Evolutionary conservation across 2,329 filamentous ascomycete genomes (phyloP).

Genomic region (Thielaviopsis populi): DNA sequence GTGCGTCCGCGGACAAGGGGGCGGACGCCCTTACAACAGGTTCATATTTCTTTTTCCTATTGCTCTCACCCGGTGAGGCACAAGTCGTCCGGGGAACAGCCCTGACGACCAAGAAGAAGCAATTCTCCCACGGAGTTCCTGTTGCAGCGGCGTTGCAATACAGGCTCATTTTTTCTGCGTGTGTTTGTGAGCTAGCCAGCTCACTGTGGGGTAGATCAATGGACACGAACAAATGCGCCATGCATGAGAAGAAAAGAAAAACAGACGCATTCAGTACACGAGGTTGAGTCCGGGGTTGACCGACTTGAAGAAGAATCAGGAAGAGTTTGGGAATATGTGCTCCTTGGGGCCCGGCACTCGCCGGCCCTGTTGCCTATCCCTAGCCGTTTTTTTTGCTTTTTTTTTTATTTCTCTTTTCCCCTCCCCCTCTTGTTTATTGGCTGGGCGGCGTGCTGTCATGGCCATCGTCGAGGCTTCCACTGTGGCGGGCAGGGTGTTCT

Average conservation of each 20-base stretch:
- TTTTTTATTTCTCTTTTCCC: neutral
- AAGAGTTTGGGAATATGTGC: slow-evolving; percentile 12
- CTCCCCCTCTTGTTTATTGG: neutral
- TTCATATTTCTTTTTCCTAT: too few species aligned
- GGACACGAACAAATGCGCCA: neutral
- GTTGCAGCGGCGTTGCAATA: neutral
- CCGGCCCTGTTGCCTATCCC: neutral
- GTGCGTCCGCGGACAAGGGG: neutral
- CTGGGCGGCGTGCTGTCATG: neutral
- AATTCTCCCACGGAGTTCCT: neutral
- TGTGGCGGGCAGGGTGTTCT: neutral
- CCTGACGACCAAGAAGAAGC: neutral
- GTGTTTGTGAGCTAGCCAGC: neutral
- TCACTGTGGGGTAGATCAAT: neutral
- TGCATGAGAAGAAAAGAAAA: neutral
- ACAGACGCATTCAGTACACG: neutral
- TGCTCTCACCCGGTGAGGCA: neutral
- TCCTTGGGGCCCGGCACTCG: neutral
- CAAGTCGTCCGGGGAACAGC: neutral
- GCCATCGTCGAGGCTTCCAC: neutral
- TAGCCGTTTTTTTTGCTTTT: neutral
- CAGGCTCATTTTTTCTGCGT: neutral
- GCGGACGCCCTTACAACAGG: neutral
- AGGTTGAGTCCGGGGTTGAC: neutral
- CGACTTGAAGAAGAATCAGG: slow-evolving; percentile 13